These are phyloP conservation scores for Coniochaeta ligniaria DNA, from an alignment of 2,329 filamentous ascomycete species.

Conservation along the genomic window DNA sequence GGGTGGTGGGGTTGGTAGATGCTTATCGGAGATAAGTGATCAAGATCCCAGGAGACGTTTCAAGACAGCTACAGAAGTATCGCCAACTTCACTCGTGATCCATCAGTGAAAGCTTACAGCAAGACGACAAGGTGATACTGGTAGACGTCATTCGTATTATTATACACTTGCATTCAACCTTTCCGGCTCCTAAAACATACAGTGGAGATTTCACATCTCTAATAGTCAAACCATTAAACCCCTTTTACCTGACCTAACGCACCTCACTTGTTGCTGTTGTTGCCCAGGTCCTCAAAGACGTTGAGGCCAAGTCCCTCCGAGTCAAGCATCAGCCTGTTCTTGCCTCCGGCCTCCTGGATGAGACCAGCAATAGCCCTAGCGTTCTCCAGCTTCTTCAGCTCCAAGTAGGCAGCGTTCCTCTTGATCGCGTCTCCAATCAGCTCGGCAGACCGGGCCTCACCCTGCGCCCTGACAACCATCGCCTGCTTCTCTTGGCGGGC, in stretches of 20 bases:
- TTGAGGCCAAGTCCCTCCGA: slow-evolving; percentile 87
- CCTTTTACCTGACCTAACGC: slow-evolving; percentile 35
- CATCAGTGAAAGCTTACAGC: not conserved
- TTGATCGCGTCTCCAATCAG: slow-evolving; percentile 99
- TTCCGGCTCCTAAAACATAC: slow-evolving; percentile 21
- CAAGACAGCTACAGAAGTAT: no score
- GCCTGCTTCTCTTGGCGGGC: slow-evolving; percentile 99
- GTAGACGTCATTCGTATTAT: not conserved
- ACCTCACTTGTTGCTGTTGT: not conserved
- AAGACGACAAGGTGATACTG: not conserved
- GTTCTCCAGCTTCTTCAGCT: slow-evolving; percentile 97
- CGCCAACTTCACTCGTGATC: not conserved
- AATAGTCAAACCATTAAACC: not conserved
- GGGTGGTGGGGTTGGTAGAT: slow-evolving; percentile 10
- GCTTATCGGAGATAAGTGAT: not conserved
- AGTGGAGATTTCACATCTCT: slow-evolving; percentile 22
- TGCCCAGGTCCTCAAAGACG: slow-evolving; percentile 48
- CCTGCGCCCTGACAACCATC: slow-evolving; percentile 95
- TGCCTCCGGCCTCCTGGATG: slow-evolving; percentile 75
- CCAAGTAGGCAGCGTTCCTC: slow-evolving; percentile 96
- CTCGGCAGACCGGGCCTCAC: slow-evolving; percentile 96
- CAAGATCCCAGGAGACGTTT: not conserved
- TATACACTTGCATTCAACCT: slow-evolving; percentile 11
- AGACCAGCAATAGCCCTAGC: slow-evolving; percentile 82
- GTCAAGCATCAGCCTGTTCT: slow-evolving; percentile 93